Evolutionary conservation across 116 monocot species (phyloP), one percentile per base, ranked within the genome.

Genomic region (Posidonia oceanica): DNA sequence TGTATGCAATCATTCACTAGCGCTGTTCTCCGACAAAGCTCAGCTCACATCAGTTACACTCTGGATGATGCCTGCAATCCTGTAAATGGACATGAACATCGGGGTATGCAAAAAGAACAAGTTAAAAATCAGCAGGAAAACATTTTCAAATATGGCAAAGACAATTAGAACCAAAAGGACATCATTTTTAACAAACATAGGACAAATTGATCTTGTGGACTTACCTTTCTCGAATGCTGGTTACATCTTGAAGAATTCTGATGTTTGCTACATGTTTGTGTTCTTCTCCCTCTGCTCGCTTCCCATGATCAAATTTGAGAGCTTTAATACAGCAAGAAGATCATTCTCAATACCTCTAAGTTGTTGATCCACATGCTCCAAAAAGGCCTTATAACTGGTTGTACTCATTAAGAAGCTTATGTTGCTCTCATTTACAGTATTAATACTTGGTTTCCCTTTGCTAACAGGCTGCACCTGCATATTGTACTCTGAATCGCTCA

Each of bases 221-320:
- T 48, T 48, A 48, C 48, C 48, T 48, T 7, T 48, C 29, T 29
- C 29, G 29, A 29, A 80, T 82, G 54, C 74, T 52, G 60, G 55
- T 51, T 52, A 92, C 39, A 69, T 80, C 79, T 21, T 78, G 68
- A 63, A 83, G 78, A 77, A 92, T 63, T 69, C 83, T 57, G 70
- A 70, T 48, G 73, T 76, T 36, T 76, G 75, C 61, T 81, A 75
- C 66, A 70, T 58, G 60, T 83, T 77, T 3, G 29, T 39, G 44
- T 67, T 79, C 52, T 36, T 69, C 51, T 76, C 39, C 39, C 36
- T 67, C 55, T 75, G 37, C 64, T 78, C 74, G n/a, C 17, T 66
- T 58, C 71, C 74, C 62, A 69, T 54, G 7, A 70, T 65, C 57
- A 78, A 66, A 37, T 39, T 59, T 55, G 85, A 79, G 39, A 83